Conservation (phyloP, 1,284 basidiomycete species). For the Puccinia horiana region DNA sequence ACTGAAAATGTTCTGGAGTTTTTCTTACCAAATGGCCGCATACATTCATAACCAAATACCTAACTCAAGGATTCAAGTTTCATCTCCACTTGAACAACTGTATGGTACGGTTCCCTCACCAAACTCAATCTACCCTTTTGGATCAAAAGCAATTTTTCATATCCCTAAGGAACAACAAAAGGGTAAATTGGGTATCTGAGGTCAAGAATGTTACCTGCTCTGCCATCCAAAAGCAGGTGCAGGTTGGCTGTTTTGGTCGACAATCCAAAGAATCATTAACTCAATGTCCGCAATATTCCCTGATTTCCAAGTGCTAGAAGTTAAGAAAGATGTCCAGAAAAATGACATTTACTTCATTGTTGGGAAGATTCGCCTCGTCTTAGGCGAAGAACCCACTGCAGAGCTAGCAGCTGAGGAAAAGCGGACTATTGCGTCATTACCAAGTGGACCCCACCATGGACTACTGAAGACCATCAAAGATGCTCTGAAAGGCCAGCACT, state of each 20-base stretch:
- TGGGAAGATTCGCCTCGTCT: not conserved
- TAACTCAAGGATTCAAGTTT: not conserved
- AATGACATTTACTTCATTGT: not conserved
- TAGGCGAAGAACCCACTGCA: not conserved
- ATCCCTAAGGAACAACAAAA: not conserved
- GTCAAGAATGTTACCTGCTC: not conserved
- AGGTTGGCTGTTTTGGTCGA: constrained; percentile 18
- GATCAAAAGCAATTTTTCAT: not conserved
- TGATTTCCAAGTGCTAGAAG: not conserved
- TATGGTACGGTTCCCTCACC: not conserved
- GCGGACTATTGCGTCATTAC: not conserved
- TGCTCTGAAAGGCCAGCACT: not conserved
- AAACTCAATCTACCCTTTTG: not conserved
- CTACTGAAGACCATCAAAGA: not conserved
- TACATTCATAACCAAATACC: not conserved
- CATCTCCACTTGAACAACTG: not conserved
- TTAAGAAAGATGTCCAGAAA: not conserved
- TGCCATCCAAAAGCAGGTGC: not conserved
- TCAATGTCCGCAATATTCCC: not conserved
- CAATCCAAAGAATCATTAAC: not conserved
- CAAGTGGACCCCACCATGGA: not conserved
- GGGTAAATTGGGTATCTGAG: not conserved
- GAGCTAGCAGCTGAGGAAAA: not conserved
- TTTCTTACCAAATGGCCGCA: not conserved
- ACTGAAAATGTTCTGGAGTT: not conserved